These are phyloP conservation scores for Neonectria magnoliae DNA, from an alignment of 2,329 filamentous ascomycete genomes.

Conservation along the genomic window DNA sequence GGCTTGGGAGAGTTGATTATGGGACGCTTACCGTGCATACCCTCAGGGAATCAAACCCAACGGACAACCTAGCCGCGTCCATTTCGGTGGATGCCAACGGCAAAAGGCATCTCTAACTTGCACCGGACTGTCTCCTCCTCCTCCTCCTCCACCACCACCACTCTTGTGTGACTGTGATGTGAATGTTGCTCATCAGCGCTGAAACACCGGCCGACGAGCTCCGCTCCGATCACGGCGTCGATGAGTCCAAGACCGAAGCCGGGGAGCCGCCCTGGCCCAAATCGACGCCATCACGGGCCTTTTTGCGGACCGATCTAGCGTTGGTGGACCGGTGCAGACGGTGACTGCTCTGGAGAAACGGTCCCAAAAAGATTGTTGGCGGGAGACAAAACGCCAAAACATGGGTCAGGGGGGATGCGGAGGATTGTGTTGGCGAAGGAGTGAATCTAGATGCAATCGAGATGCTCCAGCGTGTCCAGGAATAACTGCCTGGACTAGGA, in stretches of 20 bases:
- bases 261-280: neutral
- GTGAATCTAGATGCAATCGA: neutral
- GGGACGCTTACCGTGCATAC: conserved; percentile 14
- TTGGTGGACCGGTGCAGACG: conserved; percentile 7
- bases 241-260: neutral
- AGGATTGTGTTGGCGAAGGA: neutral
- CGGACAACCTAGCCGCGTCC: neutral
- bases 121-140: neutral
- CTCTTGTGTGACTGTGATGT: neutral
- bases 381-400: neutral
- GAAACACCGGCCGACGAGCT: neutral
- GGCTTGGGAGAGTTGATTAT: neutral
- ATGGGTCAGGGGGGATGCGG: conserved; percentile 1
- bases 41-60: conserved; percentile 1
- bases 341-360: conserved; percentile 1
- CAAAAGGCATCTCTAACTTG: neutral
- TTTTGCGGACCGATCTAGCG: neutral
- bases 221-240: conserved; percentile 17
- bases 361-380: neutral
- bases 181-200: conserved; percentile 2
- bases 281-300: conserved; percentile 5
- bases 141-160: neutral
- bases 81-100: conserved; percentile 4
- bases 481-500: neutral
- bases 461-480: neutral